These are phyloP conservation scores for Phytopythium helicoides DNA, from an alignment of 352 stramenopile species.

Conservation along the genomic window DNA sequence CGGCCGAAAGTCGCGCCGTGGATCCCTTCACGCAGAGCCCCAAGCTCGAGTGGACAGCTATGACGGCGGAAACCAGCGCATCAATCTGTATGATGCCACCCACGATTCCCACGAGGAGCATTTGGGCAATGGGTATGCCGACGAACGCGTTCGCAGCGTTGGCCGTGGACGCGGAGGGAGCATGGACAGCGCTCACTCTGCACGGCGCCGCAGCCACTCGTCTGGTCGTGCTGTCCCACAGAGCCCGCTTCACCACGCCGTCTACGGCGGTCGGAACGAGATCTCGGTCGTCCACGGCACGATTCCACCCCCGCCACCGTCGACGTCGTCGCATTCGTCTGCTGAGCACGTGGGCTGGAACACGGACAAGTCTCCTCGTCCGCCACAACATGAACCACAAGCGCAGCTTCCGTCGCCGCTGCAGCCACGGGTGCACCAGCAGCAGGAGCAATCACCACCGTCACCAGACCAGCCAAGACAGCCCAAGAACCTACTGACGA, in stretches of 20 bases:
- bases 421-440: neutral
- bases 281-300: neutral
- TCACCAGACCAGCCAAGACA: neutral
- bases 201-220: conserved; percentile 3
- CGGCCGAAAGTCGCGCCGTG: neutral
- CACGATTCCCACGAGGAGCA: too few relatives aligned
- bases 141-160: conserved; percentile 7
- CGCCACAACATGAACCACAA: neutral
- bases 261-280: neutral
- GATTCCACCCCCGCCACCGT: neutral
- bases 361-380: neutral
- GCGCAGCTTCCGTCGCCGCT: neutral
- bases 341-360: neutral
- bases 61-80: too few relatives aligned
- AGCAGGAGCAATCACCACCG: neutral
- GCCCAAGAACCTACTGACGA: too few relatives aligned
- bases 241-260: neutral
- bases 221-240: neutral
- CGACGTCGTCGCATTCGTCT: neutral
- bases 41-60: conserved; percentile 6
- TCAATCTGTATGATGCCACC: too few relatives aligned
- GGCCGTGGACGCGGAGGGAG: neutral
- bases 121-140: conserved; percentile 5
- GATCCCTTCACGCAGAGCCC: conserved; percentile 8
- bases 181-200: neutral